A percentile compares a stretch with the other conserved stretches of the same genome.
These are phyloP conservation scores for Nissolia schottii DNA, from an alignment of 306 rosid genomes.

Conservation along the genomic window DNA sequence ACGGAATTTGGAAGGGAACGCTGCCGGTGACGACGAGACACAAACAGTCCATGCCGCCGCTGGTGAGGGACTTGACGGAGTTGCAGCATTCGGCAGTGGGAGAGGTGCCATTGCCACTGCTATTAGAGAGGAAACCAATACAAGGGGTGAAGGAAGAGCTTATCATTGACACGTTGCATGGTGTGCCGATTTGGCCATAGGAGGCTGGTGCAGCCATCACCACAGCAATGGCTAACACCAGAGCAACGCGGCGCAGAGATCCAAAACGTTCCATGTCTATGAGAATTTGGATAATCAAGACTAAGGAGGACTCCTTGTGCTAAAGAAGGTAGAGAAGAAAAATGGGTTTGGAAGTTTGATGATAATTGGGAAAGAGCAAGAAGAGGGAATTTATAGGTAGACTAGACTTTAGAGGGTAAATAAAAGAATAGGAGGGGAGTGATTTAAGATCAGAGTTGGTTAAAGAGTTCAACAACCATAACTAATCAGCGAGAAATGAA, in stretches of 20 bases:
- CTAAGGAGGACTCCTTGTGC: background rate
- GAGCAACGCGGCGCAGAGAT: constrained; percentile 2
- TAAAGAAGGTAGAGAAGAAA: background rate
- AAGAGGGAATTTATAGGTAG: constrained; percentile 51
- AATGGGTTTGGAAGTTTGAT: constrained; percentile 3
- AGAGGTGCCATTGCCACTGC: constrained; percentile 53
- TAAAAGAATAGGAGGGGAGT: constrained; percentile 14
- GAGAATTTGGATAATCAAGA: background rate
- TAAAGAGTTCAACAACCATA: constrained; percentile 67
- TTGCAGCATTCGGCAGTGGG: constrained; percentile 69
- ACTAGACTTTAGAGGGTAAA: constrained; percentile 4
- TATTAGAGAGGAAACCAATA: constrained; percentile 58
- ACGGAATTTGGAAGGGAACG: constrained; percentile 63
- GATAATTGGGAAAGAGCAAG: constrained; percentile 1
- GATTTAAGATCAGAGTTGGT: constrained; percentile 59
- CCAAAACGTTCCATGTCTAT: constrained; percentile 30
- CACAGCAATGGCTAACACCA: constrained; percentile 25
- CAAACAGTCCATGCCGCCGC: constrained; percentile 56
- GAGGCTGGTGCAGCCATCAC: constrained; percentile 30
- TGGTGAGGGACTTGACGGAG: constrained; percentile 52
- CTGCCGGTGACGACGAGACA: constrained; percentile 65
- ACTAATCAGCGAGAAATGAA: constrained; percentile 31
- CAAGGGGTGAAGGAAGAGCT: constrained; percentile 51
- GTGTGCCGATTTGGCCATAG: constrained; percentile 44
- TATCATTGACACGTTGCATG: constrained; percentile 53